phyloP scores from a whole-genome alignment of 2,329 filamentous ascomycete genomes.

The Aspergillus aculeatus region DNA sequence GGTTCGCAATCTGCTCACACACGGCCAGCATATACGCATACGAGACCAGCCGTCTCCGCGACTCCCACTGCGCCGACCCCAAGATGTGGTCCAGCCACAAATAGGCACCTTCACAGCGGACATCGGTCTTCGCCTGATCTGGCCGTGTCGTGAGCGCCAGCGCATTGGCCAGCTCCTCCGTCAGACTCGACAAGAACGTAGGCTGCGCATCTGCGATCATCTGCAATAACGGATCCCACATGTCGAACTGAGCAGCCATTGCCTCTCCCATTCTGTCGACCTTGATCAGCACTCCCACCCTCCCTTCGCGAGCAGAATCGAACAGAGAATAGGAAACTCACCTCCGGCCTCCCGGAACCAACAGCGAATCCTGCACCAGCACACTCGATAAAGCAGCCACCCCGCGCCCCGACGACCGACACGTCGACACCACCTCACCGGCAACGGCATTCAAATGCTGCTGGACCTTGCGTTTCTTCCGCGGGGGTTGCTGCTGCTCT shows the following conservation, averaged over 20 bases:
- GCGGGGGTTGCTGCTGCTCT: slow-evolving; percentile 17
- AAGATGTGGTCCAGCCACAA: slow-evolving; percentile 53
- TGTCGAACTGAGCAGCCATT: slow-evolving; percentile 29
- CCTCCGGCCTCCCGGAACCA: slow-evolving; percentile 29
- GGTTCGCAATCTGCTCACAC: slow-evolving; percentile 33
- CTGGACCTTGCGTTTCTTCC: slow-evolving; percentile 32
- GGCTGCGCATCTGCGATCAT: slow-evolving; percentile 35
- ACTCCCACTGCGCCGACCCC: slow-evolving; percentile 38
- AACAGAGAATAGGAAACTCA: slow-evolving; percentile 20
- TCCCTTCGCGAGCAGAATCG: not conserved
- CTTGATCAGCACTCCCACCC: not conserved
- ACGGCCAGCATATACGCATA: slow-evolving; percentile 33
- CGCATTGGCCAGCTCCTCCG: slow-evolving; percentile 37
- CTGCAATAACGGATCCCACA: slow-evolving; percentile 39
- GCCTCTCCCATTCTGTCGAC: slow-evolving; percentile 26
- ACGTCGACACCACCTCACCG: slow-evolving; percentile 29
- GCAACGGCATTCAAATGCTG: slow-evolving; percentile 22
- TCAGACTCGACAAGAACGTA: slow-evolving; percentile 40
- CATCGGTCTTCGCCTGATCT: slow-evolving; percentile 26
- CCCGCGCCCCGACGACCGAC: slow-evolving; percentile 22
- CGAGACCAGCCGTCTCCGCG: slow-evolving; percentile 28
- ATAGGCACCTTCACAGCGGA: slow-evolving; percentile 44
- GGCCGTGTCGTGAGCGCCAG: slow-evolving; percentile 29
- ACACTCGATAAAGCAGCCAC: slow-evolving; percentile 22
- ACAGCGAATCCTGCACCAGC: slow-evolving; percentile 27